phyloP scores from a whole-genome alignment of 1,284 basidiomycete species.

The Cryptococcus sp. region DNA sequence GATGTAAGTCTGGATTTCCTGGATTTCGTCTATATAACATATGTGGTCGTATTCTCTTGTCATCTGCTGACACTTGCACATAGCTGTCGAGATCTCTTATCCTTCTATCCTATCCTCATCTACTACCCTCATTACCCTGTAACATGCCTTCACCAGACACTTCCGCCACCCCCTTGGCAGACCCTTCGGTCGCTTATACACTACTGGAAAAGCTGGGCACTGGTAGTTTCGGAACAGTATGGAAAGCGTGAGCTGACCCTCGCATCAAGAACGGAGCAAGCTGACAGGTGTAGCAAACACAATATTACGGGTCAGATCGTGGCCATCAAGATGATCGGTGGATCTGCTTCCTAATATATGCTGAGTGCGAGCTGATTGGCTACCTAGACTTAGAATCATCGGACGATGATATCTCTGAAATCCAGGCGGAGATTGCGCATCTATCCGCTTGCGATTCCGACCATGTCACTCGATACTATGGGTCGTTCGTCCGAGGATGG shows the following conservation, averaged over 20 bases:
- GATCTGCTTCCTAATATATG: not conserved
- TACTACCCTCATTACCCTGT: not conserved
- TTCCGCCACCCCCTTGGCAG: slow-evolving; percentile 36
- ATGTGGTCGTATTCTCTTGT: too few species aligned
- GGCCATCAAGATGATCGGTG: slow-evolving; percentile 96
- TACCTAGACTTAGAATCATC: slow-evolving; percentile 56
- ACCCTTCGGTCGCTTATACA: slow-evolving; percentile 83
- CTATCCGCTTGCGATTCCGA: slow-evolving; percentile 93
- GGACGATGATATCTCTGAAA: slow-evolving; percentile 93
- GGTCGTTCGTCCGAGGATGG: slow-evolving; percentile 92
- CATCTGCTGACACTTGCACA: too few species aligned
- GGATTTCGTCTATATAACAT: too few species aligned
- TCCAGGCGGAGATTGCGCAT: slow-evolving; percentile 95
- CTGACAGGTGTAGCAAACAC: slow-evolving; percentile 57
- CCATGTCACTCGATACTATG: slow-evolving; percentile 93
- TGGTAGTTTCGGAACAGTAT: slow-evolving; percentile 95
- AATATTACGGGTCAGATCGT: slow-evolving; percentile 90
- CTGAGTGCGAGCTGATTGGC: not conserved
- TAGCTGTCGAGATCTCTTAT: not conserved
- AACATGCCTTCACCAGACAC: slow-evolving; percentile 1
- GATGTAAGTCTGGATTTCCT: too few species aligned
- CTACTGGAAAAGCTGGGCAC: slow-evolving; percentile 92
- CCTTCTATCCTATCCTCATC: not conserved
- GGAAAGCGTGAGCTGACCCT: slow-evolving; percentile 63
- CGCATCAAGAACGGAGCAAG: not conserved